phyloP scores from a whole-genome alignment of 2,329 filamentous ascomycete species.

The Chrysoporthe puriensis region DNA sequence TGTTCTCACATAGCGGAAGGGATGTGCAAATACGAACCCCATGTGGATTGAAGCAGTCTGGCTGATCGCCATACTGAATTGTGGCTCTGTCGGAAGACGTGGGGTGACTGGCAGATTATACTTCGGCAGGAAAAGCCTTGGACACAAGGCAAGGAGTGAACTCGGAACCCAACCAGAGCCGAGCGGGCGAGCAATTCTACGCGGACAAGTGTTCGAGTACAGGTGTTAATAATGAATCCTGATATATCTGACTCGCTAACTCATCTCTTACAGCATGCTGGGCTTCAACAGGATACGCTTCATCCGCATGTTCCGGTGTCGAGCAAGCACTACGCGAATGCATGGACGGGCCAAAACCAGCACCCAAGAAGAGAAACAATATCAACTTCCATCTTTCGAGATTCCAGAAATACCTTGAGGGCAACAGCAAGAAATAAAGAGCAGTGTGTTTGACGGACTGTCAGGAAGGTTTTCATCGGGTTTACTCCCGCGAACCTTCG shows the following conservation, averaged over 20 bases:
- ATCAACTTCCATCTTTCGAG: slow-evolving; percentile 92
- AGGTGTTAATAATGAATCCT: neutral
- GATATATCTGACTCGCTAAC: slow-evolving; percentile 17
- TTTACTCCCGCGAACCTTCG: neutral
- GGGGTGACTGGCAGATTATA: neutral
- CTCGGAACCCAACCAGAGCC: neutral
- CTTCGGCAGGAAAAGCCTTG: neutral
- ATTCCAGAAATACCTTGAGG: slow-evolving; percentile 73
- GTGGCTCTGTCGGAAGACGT: too few species aligned
- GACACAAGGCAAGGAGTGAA: neutral
- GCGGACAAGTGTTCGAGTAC: slow-evolving; percentile 2
- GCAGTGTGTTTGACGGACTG: too few species aligned
- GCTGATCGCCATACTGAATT: too few species aligned
- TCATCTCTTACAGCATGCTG: slow-evolving; percentile 68
- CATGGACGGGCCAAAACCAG: slow-evolving; percentile 76
- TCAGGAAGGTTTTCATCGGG: neutral
- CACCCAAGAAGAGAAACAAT: slow-evolving; percentile 62
- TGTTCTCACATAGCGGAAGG: neutral
- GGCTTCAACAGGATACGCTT: slow-evolving; percentile 76
- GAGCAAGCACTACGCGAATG: slow-evolving; percentile 65
- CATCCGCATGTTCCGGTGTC: slow-evolving; percentile 60
- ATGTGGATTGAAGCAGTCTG: too few species aligned
- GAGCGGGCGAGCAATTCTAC: neutral
- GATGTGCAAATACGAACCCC: neutral
- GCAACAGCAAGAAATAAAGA: slow-evolving; percentile 46